Base-by-base conservation (phyloP, 371 early-diverging fungal species). In the Syncephalastrum racemosum region DNA sequence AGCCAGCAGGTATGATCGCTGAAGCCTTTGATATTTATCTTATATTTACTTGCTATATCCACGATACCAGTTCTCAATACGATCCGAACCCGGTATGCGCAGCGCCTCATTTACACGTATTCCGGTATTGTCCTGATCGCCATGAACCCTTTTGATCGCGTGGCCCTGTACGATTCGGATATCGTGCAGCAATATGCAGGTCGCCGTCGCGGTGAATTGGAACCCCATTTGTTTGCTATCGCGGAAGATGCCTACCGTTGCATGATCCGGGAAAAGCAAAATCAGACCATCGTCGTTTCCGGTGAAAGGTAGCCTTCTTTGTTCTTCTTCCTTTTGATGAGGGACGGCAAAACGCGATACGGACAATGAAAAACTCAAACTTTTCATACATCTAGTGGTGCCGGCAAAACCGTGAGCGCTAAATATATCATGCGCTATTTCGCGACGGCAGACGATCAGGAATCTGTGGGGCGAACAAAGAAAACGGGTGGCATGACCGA, bases 211-310 rank as follows among this genome's bases (percentile, higher is more conserved):
- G 98, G 93, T 46, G 95, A 98, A 64, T 81, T 96, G 22, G 95
- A 95, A 50, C 99, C 99, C 15, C 99, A 99, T 75, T 84, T 99
- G 75, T 99, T 96, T 82, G 96, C 96, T 36, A 93, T 98, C 63
- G 97, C 99, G 16, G 96, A 97, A 76, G 95, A 97, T 74, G 97
- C 99, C 16, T 99, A 96, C 79, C 84, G 92, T 25, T 88, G 89
- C 65, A 93, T 99, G 95, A 82, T 97, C 27, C 83, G 89, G 36
- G 94, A 95, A 53, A 77, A 85, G 62, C 84, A 82, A 62, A 96
- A 98, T 73, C 99, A 99, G 75, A 95, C 98, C 20, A 96, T 99
- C 69, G 91, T 99, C 59, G 97, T 99, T 46, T 95, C 96, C 5
- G 99, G 99, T 58, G 99, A 99, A 77, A 92, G 92, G 75, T 82